These are phyloP conservation scores for Termitomyces sp. DNA, from an alignment of 768 basidiomycete genomes.

Conservation along the genomic window DNA sequence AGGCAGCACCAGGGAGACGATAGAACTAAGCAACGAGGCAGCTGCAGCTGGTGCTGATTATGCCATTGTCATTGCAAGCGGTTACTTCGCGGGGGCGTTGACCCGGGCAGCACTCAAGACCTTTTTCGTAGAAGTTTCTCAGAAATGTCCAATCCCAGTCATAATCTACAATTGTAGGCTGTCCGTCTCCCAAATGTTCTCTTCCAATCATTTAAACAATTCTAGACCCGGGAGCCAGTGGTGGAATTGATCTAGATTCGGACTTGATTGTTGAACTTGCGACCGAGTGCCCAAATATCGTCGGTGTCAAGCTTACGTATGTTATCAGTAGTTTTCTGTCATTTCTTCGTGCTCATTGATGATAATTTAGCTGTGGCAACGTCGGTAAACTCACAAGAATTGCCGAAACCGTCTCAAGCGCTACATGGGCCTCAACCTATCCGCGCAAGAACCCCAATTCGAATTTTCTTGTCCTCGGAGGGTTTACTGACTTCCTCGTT, in stretches of 20 bases:
- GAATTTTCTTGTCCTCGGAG: conserved; percentile 84
- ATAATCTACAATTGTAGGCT: conserved; percentile 84
- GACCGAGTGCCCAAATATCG: conserved; percentile 69
- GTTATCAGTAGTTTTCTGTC: conserved; percentile 24
- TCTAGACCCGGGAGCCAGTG: conserved; percentile 80
- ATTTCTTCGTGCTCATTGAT: not conserved
- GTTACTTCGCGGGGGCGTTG: conserved; percentile 83
- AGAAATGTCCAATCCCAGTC: conserved; percentile 82
- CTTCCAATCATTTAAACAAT: conserved; percentile 8
- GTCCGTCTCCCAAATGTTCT: conserved; percentile 3
- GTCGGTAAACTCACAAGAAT: conserved; percentile 91
- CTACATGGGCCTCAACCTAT: conserved; percentile 52
- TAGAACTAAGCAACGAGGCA: conserved; percentile 73
- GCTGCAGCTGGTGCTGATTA: conserved; percentile 86
- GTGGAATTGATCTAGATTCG: conserved; percentile 90
- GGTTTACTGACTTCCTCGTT: conserved; percentile 80
- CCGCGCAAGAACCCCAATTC: conserved; percentile 67
- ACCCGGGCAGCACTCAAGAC: conserved; percentile 71
- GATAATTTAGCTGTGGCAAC: conserved; percentile 68
- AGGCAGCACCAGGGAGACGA: conserved; percentile 80
- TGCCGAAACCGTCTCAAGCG: conserved; percentile 59
- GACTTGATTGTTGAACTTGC: conserved; percentile 84
- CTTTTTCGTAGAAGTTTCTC: conserved; percentile 74
- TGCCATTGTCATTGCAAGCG: conserved; percentile 81
- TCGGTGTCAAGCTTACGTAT: conserved; percentile 88